Evolutionary conservation across 768 basidiomycete genomes (phyloP), one percentile per base, ranked within the genome.

Genomic region (Butyriboletus loyo): DNA sequence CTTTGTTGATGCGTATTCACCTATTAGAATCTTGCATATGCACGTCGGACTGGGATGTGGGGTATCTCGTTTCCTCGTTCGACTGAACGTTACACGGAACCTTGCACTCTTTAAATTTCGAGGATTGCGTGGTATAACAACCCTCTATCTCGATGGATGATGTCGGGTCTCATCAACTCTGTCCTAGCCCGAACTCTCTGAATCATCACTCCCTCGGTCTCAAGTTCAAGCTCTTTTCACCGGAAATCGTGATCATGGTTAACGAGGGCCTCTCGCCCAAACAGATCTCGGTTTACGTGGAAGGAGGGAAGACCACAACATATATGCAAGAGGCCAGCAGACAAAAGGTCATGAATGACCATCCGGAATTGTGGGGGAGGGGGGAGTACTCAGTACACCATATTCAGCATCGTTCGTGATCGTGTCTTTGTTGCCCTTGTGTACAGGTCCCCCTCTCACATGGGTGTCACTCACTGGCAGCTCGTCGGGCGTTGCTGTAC

Each of bases 201-300:
- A n/a, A n/a, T n/a, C 34, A 55, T 39, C 37, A 10, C 27, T 21
- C 38, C 44, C 7, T 59, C 14, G 95, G 95, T 28, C 87, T 98
- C 68, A 86, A 87, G 58, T 96, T 97, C 77, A 81, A 81, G 49
- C 82, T 98, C 15, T 90, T 83, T 72, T 85, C 87, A 24, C 86
- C 92, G 3, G 95, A 98, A 66, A 86, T 95, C n/a, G n/a, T n/a
- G n/a, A n/a, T n/a, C 28, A 74, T 92, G 31, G 97, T 95, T 77
- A 97, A 97, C 71, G 85, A 84, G 58, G 94, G 89, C 6, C 82
- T n/a, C n/a, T 97, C 34, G 76, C 84, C 15, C 77, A 81, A 54
- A 81, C 97, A 30, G 84, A 92, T 72, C 72, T 88, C 55, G 87
- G 83, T 31, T n/a, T 78, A 81, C 36, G 44, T 72, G 31, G 75